phyloP scores from a whole-genome alignment of 306 rosid species.

The Prunus mira region DNA sequence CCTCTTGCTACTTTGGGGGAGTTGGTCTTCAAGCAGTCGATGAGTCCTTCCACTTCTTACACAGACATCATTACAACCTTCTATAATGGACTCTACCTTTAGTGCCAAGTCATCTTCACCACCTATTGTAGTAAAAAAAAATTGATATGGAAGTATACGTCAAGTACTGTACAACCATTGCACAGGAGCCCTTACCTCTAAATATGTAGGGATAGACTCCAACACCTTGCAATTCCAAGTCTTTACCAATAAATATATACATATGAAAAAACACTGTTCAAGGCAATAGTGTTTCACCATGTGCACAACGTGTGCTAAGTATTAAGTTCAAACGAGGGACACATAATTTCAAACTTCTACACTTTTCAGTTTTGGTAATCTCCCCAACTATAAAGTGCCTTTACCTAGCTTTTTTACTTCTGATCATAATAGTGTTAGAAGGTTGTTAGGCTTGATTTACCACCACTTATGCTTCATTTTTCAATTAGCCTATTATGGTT shows the following conservation, averaged over 20 bases:
- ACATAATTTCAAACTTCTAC: not conserved
- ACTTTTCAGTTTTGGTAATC: too few species aligned
- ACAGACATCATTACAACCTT: conserved; percentile 53
- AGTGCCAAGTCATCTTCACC: conserved; percentile 53
- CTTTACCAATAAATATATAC: not conserved
- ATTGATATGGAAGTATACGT: not conserved
- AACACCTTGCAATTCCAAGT: not conserved
- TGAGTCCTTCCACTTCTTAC: conserved; percentile 29
- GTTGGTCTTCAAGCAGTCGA: conserved; percentile 33
- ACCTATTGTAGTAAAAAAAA: conserved; percentile 39
- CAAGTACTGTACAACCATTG: conserved; percentile 1
- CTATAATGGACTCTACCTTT: conserved; percentile 63
- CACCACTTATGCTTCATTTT: too few species aligned
- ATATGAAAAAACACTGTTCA: not conserved
- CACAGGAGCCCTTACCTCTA: conserved; percentile 4
- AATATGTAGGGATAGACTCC: not conserved
- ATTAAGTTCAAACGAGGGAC: not conserved
- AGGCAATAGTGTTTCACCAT: not conserved
- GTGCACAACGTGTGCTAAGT: not conserved
- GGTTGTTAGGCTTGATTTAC: too few species aligned
- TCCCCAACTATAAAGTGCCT: too few species aligned
- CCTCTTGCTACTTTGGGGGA: conserved; percentile 37
- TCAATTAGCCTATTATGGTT: not conserved
- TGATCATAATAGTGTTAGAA: too few species aligned
- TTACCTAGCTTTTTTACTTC: too few species aligned